Evolutionary conservation across 1,284 basidiomycete genomes (phyloP), one percentile per base, ranked within the genome.

Genomic region (Caloboletus firmus): DNA sequence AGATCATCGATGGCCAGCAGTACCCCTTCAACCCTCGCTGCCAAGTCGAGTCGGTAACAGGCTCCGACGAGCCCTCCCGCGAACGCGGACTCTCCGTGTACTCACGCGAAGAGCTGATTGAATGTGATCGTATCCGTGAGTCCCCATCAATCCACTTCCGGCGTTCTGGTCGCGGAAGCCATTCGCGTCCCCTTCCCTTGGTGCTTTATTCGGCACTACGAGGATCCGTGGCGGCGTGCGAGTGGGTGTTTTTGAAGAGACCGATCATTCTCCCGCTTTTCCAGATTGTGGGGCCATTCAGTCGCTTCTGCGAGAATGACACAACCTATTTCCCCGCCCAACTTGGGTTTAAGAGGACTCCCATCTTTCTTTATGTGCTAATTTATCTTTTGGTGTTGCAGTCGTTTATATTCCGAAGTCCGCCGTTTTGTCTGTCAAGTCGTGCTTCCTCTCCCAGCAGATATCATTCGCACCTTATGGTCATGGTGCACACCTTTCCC

Each of bases 331-430:
- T 49, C 50, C 24, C 44, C 36, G 15, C 36, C 17, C 45, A n/a
- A 18, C 20, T 49, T 39, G 30, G 48, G 26, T 42, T 34, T 3
- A 7, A 37, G 18, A 35, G 32, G 13, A 43, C 43, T 34, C 51
- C 20, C n/a, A 10, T 31, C 36, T 17, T 50, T 51, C 35, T 48
- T 34, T 28, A 36, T 3, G 35, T 55, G 34, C 63, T 68, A 34
- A 71, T 47, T 28, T 22, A 36, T 58, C 47, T 31, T 47, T 46
- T 30, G 45, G n/a, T 13, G 39, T 54, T 32, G 18, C 58, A 91
- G 89, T 90, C 48, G 85, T 83, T 15, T 74, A 74, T 40, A 89
- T 91, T 57, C 83, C 86, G 31, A 87, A 83, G 65, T 61, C 72
- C 51, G 75, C 80, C 37, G 77, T 90, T n/a, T 73, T 91, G 9